Evolutionary conservation across 805 yeast genomes (phyloP), one percentile per base, ranked within the genome.

Genomic region (Jamesozyma rosinii): DNA sequence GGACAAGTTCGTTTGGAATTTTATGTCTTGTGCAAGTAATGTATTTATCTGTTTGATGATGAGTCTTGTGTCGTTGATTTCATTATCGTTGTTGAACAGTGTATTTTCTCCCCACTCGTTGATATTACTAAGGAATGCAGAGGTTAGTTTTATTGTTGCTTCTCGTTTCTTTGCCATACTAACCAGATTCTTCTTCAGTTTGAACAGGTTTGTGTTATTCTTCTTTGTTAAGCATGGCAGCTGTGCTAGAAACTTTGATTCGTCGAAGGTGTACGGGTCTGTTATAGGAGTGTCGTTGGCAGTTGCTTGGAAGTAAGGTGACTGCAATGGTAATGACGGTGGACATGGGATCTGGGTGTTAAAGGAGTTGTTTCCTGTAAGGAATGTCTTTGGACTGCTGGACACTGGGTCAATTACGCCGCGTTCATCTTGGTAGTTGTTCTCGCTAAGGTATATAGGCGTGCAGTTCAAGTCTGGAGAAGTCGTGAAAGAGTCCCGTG

Each of bases 21-120:
- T 38, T 22, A 49, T 30, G 37, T 57, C 61, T 30, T 56, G 53
- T 14, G 45, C 49, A 33, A 59, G 54, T 10, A 59, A 27, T 9
- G 41, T 43, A 34, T 52, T 52, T 5, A 59, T 43, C 38, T 55
- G 58, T 20, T 46, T 44, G 1, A 56, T 30, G 3, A 42, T 35
- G 8, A 34, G 19, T 15, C 42, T 36, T 22, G 43, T 43, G 9
- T 38, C 44, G 1, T 36, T 27, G 18, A 17, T 29, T 21, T 40
- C 38, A 19, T 30, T 20, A 21, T 42, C 38, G 15, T 40, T 29
- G 32, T 20, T 32, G 31, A 41, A 29, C 3, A 24, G 10, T 13
- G 46, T 19, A 18, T 29, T 38, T 22, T 38, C 21, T 26, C 36
- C 35, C 47, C 47, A 44, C 10, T 29, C 15, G 21, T 41, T 37